Percentiles rank a stretch among this genome's conserved stretches.
Conservation (phyloP, 202 grass and related monocot species). For the Panicum hallii region DNA sequence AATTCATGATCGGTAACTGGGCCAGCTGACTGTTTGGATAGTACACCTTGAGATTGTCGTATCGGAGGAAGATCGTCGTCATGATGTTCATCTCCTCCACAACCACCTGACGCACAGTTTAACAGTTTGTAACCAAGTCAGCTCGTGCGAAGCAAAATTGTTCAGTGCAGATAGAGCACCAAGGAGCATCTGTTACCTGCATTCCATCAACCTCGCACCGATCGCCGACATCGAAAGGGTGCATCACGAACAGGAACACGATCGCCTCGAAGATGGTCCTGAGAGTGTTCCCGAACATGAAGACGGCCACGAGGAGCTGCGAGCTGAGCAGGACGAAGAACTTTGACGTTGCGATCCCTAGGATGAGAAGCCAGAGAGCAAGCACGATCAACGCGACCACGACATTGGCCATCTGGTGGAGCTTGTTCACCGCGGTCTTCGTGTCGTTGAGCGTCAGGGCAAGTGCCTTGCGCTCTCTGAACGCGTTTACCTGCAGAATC, state of each 20-base stretch:
- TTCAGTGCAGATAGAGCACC: not conserved
- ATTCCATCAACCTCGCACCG: constrained; percentile 84
- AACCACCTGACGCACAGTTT: constrained; percentile 58
- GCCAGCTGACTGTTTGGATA: constrained; percentile 90
- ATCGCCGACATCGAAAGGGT: constrained; percentile 94
- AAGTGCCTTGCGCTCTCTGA: constrained; percentile 93
- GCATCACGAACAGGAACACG: constrained; percentile 91
- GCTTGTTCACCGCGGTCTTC: constrained; percentile 94
- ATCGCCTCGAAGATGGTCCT: constrained; percentile 92
- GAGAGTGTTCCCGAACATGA: constrained; percentile 94
- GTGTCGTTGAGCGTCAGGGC: constrained; percentile 95
- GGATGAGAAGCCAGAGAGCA: constrained; percentile 74
- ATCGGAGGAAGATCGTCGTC: constrained; percentile 81
- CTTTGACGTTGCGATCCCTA: constrained; percentile 69
- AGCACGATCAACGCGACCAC: constrained; percentile 67
- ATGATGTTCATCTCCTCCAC: constrained; percentile 99
- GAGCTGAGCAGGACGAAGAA: constrained; percentile 87
- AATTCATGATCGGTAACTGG: constrained; percentile 71
- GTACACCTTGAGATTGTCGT: constrained; percentile 85
- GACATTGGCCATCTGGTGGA: constrained; percentile 90
- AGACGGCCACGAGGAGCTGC: constrained; percentile 76
- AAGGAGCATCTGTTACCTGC: constrained; percentile 55
- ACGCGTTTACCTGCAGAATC: constrained; percentile 69
- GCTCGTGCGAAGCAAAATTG: not conserved
- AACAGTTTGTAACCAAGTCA: constrained; percentile 6